Percentiles rank a stretch among this genome's conserved stretches.
phyloP scores from a whole-genome alignment of 345 rosid genomes.

The Moricandia moricandioides region DNA sequence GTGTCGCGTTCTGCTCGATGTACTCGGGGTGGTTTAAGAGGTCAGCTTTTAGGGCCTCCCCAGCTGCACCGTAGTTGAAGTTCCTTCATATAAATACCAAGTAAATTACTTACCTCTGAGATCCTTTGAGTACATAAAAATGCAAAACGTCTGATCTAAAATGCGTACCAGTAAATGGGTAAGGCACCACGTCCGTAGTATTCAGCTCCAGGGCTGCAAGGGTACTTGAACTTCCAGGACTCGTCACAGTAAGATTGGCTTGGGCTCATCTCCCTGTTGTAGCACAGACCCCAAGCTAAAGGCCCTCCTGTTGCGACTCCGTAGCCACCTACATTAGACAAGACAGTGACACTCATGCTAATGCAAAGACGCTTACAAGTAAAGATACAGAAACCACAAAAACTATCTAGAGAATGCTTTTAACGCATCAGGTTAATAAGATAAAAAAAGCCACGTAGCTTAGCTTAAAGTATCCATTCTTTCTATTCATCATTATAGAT shows the following conservation, averaged over 20 bases:
- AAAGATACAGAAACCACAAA: neutral
- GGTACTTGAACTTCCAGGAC: constrained; percentile 56
- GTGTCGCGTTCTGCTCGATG: constrained; percentile 74
- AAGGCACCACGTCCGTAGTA: constrained; percentile 97
- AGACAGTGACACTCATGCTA: constrained; percentile 12
- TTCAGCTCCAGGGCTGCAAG: constrained; percentile 90
- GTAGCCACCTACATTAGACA: constrained; percentile 67
- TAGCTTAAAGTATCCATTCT: neutral
- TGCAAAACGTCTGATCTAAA: neutral
- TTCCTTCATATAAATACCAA: constrained; percentile 45
- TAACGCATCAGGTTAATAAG: too few relatives aligned
- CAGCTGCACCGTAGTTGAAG: constrained; percentile 70
- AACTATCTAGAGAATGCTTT: too few relatives aligned
- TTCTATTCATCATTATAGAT: too few relatives aligned
- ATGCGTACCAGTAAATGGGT: constrained; percentile 74
- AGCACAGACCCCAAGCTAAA: constrained; percentile 92
- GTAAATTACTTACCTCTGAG: neutral
- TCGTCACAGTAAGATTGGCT: constrained; percentile 80
- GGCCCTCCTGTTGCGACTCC: constrained; percentile 99
- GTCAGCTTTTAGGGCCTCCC: constrained; percentile 62
- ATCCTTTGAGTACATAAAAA: neutral
- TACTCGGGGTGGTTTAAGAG: constrained; percentile 72
- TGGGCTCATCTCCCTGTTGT: constrained; percentile 90
- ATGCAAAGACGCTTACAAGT: constrained; percentile 11
- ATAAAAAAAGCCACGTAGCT: neutral